phyloP scores from a whole-genome alignment of 2,329 filamentous ascomycete genomes.

The Aspergillus pseudoglaucus region DNA sequence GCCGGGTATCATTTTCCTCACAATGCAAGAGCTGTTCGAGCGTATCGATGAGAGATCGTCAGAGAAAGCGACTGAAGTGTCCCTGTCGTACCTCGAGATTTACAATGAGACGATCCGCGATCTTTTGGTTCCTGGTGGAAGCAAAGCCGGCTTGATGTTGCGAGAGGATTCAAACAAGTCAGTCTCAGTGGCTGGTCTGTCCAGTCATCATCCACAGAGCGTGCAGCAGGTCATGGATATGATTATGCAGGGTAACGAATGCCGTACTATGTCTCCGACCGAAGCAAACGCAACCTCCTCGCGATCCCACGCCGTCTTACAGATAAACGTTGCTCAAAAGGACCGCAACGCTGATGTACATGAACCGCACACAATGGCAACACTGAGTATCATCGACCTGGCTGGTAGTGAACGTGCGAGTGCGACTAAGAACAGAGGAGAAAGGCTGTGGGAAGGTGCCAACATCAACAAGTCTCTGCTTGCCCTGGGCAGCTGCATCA shows the following conservation, averaged over 20 bases:
- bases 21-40: constrained; percentile 98
- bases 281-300: constrained; percentile 97
- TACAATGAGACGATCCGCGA: constrained; percentile 99
- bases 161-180: constrained; percentile 91
- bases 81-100: constrained; percentile 92
- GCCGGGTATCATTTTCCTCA: constrained; percentile 96
- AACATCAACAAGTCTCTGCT: constrained; percentile 99
- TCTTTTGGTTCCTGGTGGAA: constrained; percentile 75
- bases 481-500: constrained; percentile 93
- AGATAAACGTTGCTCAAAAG: constrained; percentile 93
- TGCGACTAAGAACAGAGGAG: constrained; percentile 92
- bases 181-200: constrained; percentile 83
- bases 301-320: constrained; percentile 90
- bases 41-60: constrained; percentile 79
- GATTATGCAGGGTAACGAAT: constrained; percentile 91
- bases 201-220: constrained; percentile 82
- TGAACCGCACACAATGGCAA: constrained; percentile 97
- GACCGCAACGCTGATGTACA: constrained; percentile 87
- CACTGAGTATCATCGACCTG: constrained; percentile 94
- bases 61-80: constrained; percentile 84
- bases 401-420: constrained; percentile 94
- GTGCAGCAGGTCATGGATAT: constrained; percentile 99
- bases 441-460: constrained; percentile 83
- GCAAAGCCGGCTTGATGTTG: constrained; percentile 79
- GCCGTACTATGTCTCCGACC: constrained; percentile 90